These are phyloP conservation scores for Corrigiola litoralis DNA, from an alignment of 179 eudicot species.

Conservation along the genomic window DNA sequence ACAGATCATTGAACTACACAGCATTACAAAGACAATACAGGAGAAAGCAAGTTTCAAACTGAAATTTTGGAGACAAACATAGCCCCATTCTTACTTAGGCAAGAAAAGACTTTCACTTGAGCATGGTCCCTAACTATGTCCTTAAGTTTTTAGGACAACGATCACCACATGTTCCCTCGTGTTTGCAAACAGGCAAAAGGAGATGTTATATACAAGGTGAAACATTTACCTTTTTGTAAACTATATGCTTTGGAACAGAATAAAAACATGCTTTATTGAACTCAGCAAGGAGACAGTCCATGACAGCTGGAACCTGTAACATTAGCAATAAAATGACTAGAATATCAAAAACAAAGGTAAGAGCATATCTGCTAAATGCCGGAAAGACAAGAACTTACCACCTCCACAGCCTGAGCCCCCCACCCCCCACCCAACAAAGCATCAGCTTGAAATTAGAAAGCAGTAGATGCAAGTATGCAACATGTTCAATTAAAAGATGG, in stretches of 20 bases:
- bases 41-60: not conserved
- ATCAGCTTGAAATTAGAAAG: not conserved
- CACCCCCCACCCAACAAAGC: not conserved
- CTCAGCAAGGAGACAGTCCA: constrained; percentile 78
- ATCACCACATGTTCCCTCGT: too few species aligned
- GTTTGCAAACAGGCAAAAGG: not conserved
- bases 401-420: not conserved
- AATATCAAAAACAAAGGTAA: not conserved
- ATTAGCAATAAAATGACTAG: constrained; percentile 6
- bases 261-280: constrained; percentile 72
- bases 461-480: too few species aligned
- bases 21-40: constrained; percentile 4
- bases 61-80: not conserved
- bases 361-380: not conserved
- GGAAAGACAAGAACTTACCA: not conserved
- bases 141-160: too few species aligned
- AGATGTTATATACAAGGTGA: not conserved
- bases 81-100: too few species aligned
- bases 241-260: constrained; percentile 81
- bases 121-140: too few species aligned
- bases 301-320: constrained; percentile 64
- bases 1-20: not conserved
- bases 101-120: too few species aligned
- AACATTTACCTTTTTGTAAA: constrained; percentile 58
- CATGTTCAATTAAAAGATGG: too few species aligned